Base-by-base conservation (phyloP, 176 grass and related monocot genomes). In the Avena sativa region DNA sequence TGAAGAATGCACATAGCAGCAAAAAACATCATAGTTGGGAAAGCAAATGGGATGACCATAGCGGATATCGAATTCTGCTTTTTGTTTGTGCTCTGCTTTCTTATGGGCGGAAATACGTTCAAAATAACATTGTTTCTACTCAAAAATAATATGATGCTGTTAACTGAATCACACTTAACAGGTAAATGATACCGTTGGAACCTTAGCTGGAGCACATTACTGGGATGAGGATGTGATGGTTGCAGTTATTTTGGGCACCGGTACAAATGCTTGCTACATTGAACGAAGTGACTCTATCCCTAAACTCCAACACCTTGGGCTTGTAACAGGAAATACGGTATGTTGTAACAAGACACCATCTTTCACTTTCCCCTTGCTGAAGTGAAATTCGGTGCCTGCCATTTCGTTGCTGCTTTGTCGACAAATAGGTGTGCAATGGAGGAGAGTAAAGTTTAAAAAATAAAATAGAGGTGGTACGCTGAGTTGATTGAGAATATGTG, bases 231-330 rank as follows among this genome's bases (percentile, higher is more conserved):
- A 87, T 58, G 84, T 87, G 13, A 83, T 91, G 80, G 86, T 77
- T 15, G 86, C 79, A 1, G 89, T 94, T 6, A 91, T 91, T 81
- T 85, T 89, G 46, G 90, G 90, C 20, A 92, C 92, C n/a, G 87
- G 87, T 15, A 89, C 87, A 17, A 91, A 94, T 77, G 89, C 89
- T 52, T 90, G 87, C 82, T 92, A 92, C 70, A 88, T 94, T 11
- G 87, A 88, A 67, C 64, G 6, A 74, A 80, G 64, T 0, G 75
- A 83, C 9, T 50, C 19, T 7, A 90, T 94, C 46, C 79, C 84
- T 49, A 91, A 91, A 20, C 81, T 84, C 55, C 81, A 75, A 14
- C 48, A 82, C 43, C 55, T 85, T 2, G 48, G 30, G 4, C 81
- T 49, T 70, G 70, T 81, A 55, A 40, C 81, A 51, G 87, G 87